Evolutionary conservation across 2,329 filamentous ascomycete species (phyloP), one percentile per base, ranked within the genome.

Genomic region (Talaromyces pinophilus): DNA sequence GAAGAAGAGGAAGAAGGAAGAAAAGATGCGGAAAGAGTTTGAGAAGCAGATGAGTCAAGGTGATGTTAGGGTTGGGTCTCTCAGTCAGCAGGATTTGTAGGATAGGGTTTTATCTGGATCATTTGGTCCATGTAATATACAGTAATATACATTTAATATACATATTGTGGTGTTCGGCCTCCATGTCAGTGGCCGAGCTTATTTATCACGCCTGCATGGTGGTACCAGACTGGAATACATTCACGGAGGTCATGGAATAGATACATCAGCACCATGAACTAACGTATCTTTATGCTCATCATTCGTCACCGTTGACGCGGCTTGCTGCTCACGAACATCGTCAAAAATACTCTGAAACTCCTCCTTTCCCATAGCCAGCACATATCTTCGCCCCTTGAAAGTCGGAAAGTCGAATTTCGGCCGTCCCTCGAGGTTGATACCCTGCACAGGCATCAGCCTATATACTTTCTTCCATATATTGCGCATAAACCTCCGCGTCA

Each of bases 51-150:
- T 70, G 65, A 63, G 65, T 15, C 76, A 80, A 63, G 79, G 82
- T 61, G 72, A 79, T 66, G 79, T 86, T 13, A 76, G 73, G 66
- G 81, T 85, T 59, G 84, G 84, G 2, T 83, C 84, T 35, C 62
- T 67, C 19, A 64, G 11, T 59, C 38, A 64, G 30, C 62, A 64
- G n/a, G 30, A 28, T 19, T 30, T 59, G 30, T 64, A 38, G 42
- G n/a, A 25, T 40, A 40, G 5, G 4, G n/a, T 15, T 13, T 57
- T 30, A 30, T 22, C 5, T 22, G 17, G 10, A 22, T 57, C 7
- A 30, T 22, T 4, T 22, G 17, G 10, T 38, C 10, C n/a, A 13
- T 38, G 30, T 57, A 57, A 25, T 25, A 57, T 57, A 57, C 54
- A 57, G n/a, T 38, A 38, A 17, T 38, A 15, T 57, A 57, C 33